Base-by-base conservation (phyloP, 352 stramenopile genomes). In the Pythium rhizo-oryzae region DNA sequence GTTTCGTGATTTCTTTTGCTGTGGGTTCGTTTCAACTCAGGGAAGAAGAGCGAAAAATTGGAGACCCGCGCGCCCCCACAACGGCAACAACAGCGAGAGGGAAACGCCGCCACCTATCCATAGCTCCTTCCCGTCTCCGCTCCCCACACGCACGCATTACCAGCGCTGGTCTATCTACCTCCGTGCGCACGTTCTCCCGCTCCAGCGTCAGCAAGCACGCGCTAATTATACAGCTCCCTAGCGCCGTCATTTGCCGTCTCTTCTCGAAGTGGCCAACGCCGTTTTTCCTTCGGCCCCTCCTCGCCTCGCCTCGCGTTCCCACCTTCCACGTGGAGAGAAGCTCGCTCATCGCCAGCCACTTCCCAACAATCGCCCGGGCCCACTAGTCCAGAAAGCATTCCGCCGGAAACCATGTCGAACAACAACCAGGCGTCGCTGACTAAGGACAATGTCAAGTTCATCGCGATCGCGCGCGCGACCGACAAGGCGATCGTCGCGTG, bases 391-490 rank as follows among this genome's bases (percentile, higher is more conserved):
- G 25, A 55, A 23, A n/a, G 37, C 25, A 19, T 1, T 43, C 35
- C n/a, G 1, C 19, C 11, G 11, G 33, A 21, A 3, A 64, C 25
- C 9, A 75, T 75, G 16, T 30, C 62, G 12, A 53, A 43, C 39
- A 62, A 57, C 44, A 76, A 74, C 37, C 28, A 43, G 33, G 25
- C 65, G 47, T 75, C 87, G 53, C 59, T 96, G 57, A 93, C 81
- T 37, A 77, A 80, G 54, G 85, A 91, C 75, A 94, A 96, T 52
- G 71, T 92, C 76, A 93, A 93, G 82, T 94, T 94, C 67, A 52
- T 94, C 53, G 85, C 83, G 54, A 89, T 94, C 51, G 87, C 87
- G 25, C 84, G 87, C 12, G 87, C 85, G 24, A 90, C 83, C 8
- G 87, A 94, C 74, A 94, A 94, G 74, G 78, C 82, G 54, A 84